A percentile compares a stretch with the other conserved stretches of the same genome.
These are phyloP conservation scores for Scolecobasidium constrictum DNA, from an alignment of 2,329 filamentous ascomycete genomes.

Conservation along the genomic window DNA sequence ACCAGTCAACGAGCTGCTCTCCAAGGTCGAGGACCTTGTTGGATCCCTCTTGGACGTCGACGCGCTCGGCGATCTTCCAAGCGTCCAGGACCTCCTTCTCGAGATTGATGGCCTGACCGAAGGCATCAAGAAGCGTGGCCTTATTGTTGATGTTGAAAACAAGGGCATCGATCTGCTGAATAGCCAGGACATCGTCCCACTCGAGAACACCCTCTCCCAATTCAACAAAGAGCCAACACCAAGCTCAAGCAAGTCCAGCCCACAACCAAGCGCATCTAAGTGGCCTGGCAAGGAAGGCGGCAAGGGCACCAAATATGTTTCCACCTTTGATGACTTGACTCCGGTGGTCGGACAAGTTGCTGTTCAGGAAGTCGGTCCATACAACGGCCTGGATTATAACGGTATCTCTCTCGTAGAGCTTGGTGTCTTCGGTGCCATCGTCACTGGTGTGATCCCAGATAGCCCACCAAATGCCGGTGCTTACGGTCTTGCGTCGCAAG, in stretches of 20 bases:
- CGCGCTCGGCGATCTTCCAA: too few relatives aligned
- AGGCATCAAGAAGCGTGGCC: too few relatives aligned
- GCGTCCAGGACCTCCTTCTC: too few relatives aligned
- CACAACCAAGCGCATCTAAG: neutral
- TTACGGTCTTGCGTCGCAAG: neutral
- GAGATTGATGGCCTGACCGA: too few relatives aligned
- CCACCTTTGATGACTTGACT: neutral
- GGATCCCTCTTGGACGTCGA: too few relatives aligned
- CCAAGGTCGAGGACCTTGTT: too few relatives aligned
- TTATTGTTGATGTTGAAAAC: too few relatives aligned
- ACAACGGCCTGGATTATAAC: neutral
- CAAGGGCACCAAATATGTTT: neutral
- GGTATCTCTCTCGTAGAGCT: neutral
- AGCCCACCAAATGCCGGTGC: neutral
- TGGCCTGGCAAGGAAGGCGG: neutral
- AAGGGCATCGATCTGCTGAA: too few relatives aligned
- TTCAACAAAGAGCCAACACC: neutral
- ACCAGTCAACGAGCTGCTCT: too few relatives aligned
- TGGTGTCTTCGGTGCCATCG: neutral
- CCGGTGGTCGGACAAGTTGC: neutral
- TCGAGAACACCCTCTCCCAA: neutral
- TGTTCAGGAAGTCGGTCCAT: neutral
- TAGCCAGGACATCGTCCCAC: neutral
- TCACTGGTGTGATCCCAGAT: neutral
- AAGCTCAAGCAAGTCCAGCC: neutral